phyloP scores from a whole-genome alignment of 2,329 filamentous ascomycete genomes.

The Calonectria leucothoes region DNA sequence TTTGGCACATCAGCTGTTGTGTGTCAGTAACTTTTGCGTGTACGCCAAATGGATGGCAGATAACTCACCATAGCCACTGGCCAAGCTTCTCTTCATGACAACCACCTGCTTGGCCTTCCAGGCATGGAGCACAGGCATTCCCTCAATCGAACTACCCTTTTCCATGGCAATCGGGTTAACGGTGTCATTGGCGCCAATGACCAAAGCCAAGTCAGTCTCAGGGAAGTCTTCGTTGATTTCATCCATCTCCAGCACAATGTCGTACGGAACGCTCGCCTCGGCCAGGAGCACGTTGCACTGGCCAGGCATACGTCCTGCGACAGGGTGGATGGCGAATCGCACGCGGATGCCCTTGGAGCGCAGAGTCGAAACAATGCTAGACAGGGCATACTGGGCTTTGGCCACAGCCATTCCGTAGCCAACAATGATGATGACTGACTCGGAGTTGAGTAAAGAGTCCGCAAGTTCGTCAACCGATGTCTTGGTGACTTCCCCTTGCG shows the following conservation, averaged over 20 bases:
- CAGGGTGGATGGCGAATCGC: conserved; percentile 90
- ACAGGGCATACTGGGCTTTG: conserved; percentile 91
- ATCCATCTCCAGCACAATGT: conserved; percentile 95
- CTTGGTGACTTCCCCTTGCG: conserved; percentile 83
- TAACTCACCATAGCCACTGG: conserved; percentile 81
- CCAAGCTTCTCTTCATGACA: conserved; percentile 93
- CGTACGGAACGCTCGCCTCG: conserved; percentile 89
- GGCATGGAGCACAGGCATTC: conserved; percentile 91
- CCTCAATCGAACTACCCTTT: conserved; percentile 84
- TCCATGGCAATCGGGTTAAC: conserved; percentile 92
- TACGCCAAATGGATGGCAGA: not conserved
- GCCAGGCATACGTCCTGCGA: conserved; percentile 91
- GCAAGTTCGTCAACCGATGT: conserved; percentile 85
- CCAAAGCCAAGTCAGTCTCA: conserved; percentile 86
- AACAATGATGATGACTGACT: conserved; percentile 89
- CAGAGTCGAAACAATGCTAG: conserved; percentile 80
- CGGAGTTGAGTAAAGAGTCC: conserved; percentile 78
- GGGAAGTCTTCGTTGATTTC: conserved; percentile 94
- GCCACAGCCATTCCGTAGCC: conserved; percentile 96
- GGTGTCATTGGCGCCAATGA: conserved; percentile 93
- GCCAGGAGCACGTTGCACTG: conserved; percentile 93
- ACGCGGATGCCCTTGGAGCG: conserved; percentile 83
- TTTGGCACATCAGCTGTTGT: conserved; percentile 84
- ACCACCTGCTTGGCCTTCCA: conserved; percentile 96
- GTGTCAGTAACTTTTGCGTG: conserved; percentile 29